Base-by-base conservation (phyloP, 225 moss, liverwort and hornwort species). In the Lunularia cruciata region DNA sequence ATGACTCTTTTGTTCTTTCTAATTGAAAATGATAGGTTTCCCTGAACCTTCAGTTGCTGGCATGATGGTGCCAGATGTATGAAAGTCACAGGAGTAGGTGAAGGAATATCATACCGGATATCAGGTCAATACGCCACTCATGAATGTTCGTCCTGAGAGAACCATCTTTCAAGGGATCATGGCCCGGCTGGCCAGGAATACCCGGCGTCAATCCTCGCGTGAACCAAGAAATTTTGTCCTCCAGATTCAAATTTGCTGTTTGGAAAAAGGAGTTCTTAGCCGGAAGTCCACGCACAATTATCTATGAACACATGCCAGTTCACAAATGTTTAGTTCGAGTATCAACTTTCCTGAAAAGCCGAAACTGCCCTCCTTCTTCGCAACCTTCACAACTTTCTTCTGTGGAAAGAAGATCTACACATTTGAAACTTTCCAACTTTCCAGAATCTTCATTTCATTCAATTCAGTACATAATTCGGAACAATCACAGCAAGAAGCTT, bases 71-170 rank as follows among this genome's bases (percentile, higher is more conserved):
- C 15, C 3, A 58, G 18, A 33, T 35, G 32, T 20, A 19, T 18
- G 19, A 26, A 32, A 7, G 57, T 35, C 33, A 57, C 19, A 7
- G 40, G 5, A 40, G 14, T 22, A n/a, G n/a, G n/a, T n/a, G n/a
- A n/a, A n/a, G n/a, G n/a, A 36, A 13, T 25, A 26, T 26, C 31
- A 3, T 46, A 64, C 73, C 73, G 9, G 73, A n/a, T 63, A 55
- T 32, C 42, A 73, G 53, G 40, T 73, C 40, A 39, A 73, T 64
- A 5, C 73, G 63, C 73, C 73, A 73, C 30, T 73, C 73, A 43
- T 73, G 64, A 28, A 65, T 16, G 8, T 54, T 30, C 16, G 64
- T 40, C 31, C 42, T 55, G 28, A 65, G 54, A 20, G 65, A 63
- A 43, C 73, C 73, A 65, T 73, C 73, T 30, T 39, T 2, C 53